Evolutionary conservation across 306 rosid species (phyloP).

Genomic region (Prosopis cineraria): DNA sequence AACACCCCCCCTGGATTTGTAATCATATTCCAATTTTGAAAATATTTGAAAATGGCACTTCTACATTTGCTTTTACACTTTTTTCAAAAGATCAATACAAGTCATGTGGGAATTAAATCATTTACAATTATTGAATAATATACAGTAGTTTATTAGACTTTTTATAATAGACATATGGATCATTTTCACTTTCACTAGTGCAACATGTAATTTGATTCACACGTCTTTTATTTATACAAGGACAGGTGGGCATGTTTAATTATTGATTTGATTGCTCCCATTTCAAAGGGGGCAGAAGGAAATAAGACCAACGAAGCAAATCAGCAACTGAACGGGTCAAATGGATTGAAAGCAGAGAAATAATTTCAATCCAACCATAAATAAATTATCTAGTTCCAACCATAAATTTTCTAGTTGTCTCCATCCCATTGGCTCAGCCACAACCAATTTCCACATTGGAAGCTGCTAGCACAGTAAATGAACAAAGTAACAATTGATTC

Average conservation of each 20-base stretch:
- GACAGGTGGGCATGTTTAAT: neutral
- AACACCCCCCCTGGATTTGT: neutral
- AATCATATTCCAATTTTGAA: neutral
- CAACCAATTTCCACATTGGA: slow-evolving; percentile 18
- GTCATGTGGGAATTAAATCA: neutral
- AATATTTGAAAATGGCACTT: neutral
- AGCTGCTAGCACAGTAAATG: slow-evolving; percentile 17
- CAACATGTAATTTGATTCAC: neutral
- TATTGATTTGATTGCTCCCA: neutral
- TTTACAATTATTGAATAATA: neutral
- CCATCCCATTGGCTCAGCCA: slow-evolving; percentile 19
- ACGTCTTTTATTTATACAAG: neutral
- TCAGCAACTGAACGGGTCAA: neutral
- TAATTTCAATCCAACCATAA: slow-evolving; percentile 7
- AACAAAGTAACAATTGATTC: slow-evolving; percentile 25
- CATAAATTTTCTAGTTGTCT: slow-evolving; percentile 12
- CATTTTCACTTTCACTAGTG: neutral
- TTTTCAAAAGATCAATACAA: neutral
- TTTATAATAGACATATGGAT: neutral
- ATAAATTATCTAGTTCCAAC: too few relatives aligned
- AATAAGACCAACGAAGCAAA: slow-evolving; percentile 8
- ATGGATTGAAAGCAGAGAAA: neutral
- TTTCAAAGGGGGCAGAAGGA: neutral
- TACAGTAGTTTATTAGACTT: neutral
- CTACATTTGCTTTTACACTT: neutral